These are phyloP conservation scores for Sarocladium brachiariae DNA, from an alignment of 2,329 filamentous ascomycete genomes.

Conservation along the genomic window DNA sequence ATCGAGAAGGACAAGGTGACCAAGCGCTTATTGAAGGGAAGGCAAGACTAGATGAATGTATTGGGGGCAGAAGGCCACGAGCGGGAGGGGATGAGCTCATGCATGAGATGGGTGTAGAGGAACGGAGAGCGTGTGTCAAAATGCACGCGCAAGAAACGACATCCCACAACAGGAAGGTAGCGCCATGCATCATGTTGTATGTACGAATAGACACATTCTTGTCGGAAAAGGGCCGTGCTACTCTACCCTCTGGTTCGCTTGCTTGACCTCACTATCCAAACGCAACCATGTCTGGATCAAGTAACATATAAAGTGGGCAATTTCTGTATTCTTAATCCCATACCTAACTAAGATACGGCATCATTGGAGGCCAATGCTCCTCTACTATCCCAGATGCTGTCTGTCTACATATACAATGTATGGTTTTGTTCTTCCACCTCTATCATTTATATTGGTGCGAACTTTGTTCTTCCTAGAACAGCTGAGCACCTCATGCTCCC, in stretches of 20 bases:
- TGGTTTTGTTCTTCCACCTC: conserved; percentile 2
- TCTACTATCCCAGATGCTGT: conserved; percentile 6
- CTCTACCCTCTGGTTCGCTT: too few relatives aligned
- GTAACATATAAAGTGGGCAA: too few relatives aligned
- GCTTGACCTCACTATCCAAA: too few relatives aligned
- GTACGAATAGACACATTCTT: conserved; percentile 26
- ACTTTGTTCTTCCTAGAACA: background rate
- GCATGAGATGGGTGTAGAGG: background rate
- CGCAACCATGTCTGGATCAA: too few relatives aligned
- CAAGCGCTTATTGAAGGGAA: conserved; percentile 95
- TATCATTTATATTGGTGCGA: background rate
- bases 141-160: conserved; percentile 8
- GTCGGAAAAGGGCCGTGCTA: too few relatives aligned
- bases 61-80: background rate
- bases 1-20: conserved; percentile 99
- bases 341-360: too few relatives aligned
- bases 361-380: too few relatives aligned
- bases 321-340: too few relatives aligned
- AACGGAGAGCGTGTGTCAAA: background rate
- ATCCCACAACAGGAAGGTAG: background rate
- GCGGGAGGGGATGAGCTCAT: background rate
- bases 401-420: conserved; percentile 10
- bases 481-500: background rate
- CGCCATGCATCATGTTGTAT: conserved; percentile 19
- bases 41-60: conserved; percentile 69